These are phyloP conservation scores for Trichoderma aggressivum DNA, from an alignment of 2,329 filamentous ascomycete genomes.

Conservation along the genomic window DNA sequence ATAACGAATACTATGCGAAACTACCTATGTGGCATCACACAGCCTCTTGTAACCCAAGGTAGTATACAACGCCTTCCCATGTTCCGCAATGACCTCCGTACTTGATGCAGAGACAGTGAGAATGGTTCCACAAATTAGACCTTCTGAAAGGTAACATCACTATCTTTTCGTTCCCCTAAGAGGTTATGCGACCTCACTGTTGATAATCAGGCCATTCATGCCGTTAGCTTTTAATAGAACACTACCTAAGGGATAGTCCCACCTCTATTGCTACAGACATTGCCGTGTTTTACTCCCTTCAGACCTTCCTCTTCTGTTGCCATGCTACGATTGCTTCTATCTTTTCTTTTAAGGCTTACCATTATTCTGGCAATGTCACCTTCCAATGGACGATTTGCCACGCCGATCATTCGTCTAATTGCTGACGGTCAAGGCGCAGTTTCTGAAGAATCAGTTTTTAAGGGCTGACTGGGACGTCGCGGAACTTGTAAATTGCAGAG, in stretches of 20 bases:
- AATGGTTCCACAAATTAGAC: not conserved
- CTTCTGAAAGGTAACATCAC: not conserved
- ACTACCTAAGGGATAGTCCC: not conserved
- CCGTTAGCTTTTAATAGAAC: not conserved
- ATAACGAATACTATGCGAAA: too few species aligned
- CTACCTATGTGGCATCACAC: not conserved
- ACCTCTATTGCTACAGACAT: not conserved
- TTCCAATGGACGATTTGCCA: not conserved
- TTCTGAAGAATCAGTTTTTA: not conserved
- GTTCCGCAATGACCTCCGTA: not conserved
- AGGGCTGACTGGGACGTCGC: not conserved
- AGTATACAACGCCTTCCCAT: not conserved
- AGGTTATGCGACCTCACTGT: not conserved
- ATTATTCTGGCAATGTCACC: not conserved
- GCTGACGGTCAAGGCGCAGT: not conserved
- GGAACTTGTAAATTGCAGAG: not conserved
- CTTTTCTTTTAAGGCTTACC: not conserved
- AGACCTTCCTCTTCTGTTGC: not conserved
- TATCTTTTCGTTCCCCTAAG: not conserved
- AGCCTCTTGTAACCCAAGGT: not conserved
- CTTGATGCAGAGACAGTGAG: not conserved
- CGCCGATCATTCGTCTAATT: not conserved
- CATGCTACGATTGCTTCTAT: not conserved
- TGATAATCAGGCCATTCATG: not conserved
- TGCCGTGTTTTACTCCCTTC: not conserved